These are phyloP conservation scores for Coemansia sp. DNA, from an alignment of 192 early-diverging fungal species.

Conservation along the genomic window DNA sequence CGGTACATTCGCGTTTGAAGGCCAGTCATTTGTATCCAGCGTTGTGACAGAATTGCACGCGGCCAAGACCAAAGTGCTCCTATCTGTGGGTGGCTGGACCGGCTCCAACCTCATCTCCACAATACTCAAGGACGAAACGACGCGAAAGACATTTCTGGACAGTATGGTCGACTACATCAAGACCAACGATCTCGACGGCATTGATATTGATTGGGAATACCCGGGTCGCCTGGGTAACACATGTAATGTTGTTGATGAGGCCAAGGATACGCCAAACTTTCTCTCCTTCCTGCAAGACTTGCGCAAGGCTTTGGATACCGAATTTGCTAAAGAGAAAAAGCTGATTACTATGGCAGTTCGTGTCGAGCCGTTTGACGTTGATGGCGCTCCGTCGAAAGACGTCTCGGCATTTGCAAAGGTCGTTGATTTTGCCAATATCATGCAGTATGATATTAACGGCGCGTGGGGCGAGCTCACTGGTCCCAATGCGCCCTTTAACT, in stretches of 20 bases:
- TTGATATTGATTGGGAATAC: conserved; percentile 82
- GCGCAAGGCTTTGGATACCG: conserved; percentile 25
- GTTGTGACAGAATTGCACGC: conserved; percentile 52
- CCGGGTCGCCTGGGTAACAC: conserved; percentile 57
- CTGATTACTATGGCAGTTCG: conserved; percentile 69
- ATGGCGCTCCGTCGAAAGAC: conserved; percentile 50
- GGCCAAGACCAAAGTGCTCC: conserved; percentile 58
- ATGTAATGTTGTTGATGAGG: conserved; percentile 50
- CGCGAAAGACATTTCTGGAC: conserved; percentile 46
- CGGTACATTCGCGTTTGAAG: conserved; percentile 29
- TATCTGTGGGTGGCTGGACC: conserved; percentile 73
- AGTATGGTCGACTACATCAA: conserved; percentile 53
- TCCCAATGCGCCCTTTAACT: conserved; percentile 64
- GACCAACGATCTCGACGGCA: conserved; percentile 60
- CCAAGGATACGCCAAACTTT: conserved; percentile 70
- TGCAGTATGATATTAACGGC: conserved; percentile 69
- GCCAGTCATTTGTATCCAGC: conserved; percentile 28
- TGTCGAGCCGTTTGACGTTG: conserved; percentile 61
- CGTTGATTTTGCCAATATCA: conserved; percentile 70
- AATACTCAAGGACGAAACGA: neutral
- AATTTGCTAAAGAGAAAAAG: conserved; percentile 47
- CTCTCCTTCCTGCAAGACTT: conserved; percentile 63
- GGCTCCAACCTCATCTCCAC: conserved; percentile 55
- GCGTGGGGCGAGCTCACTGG: conserved; percentile 61
- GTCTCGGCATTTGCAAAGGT: conserved; percentile 63